Evolutionary conservation across 2,329 filamentous ascomycete species (phyloP).

Genomic region (Aspergillus hortae): DNA sequence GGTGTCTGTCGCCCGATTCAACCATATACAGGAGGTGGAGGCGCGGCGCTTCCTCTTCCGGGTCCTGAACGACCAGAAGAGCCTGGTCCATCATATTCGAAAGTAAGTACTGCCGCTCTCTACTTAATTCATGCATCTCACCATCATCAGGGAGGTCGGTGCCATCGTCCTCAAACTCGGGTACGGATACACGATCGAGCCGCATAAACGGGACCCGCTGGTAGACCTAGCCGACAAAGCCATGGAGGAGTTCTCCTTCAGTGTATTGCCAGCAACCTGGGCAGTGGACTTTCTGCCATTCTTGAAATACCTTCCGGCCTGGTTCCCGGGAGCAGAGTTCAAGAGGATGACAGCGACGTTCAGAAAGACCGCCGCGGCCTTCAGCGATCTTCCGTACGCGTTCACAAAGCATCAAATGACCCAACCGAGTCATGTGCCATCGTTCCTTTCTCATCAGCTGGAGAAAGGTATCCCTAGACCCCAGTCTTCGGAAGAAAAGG

Average conservation of each 20-base stretch:
- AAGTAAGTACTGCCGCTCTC: constrained; percentile 8
- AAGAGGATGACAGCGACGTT: constrained; percentile 37
- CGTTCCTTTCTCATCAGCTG: constrained; percentile 41
- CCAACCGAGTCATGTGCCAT: constrained; percentile 27
- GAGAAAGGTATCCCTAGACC: constrained; percentile 22
- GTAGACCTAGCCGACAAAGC: constrained; percentile 40
- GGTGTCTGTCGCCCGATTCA: constrained; percentile 34
- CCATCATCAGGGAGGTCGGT: constrained; percentile 26
- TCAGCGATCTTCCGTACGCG: constrained; percentile 39
- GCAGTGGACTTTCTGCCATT: constrained; percentile 45
- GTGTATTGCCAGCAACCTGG: constrained; percentile 42
- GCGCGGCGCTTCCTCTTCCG: constrained; percentile 42
- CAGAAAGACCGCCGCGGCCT: constrained; percentile 23
- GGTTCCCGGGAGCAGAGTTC: constrained; percentile 46
- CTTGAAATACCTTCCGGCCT: constrained; percentile 36
- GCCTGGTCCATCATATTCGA: constrained; percentile 41
- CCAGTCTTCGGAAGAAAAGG: constrained; percentile 26
- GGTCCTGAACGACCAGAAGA: constrained; percentile 36
- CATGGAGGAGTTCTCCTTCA: constrained; percentile 39
- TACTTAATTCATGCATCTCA: neutral
- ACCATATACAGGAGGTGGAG: constrained; percentile 43
- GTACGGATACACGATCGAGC: constrained; percentile 31
- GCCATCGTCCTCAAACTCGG: constrained; percentile 41
- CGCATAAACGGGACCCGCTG: constrained; percentile 25
- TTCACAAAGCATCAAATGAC: constrained; percentile 43